Evolutionary conservation across 23 red algal genomes (phyloP), one percentile per base, ranked within the genome.

Genomic region (Gracilaria domingensis): DNA sequence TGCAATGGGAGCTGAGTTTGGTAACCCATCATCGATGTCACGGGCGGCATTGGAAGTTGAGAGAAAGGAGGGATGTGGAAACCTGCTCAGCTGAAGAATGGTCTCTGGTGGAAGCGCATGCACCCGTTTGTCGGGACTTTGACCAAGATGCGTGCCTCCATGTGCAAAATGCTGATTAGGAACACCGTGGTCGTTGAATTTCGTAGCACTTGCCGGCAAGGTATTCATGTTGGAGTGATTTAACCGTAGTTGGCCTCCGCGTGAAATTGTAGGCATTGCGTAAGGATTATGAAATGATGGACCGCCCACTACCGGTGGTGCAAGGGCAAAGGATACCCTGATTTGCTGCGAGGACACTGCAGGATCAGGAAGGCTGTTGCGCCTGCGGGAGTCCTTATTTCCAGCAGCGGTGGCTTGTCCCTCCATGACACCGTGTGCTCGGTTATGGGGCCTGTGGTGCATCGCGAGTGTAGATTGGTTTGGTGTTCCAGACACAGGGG

Each of bases 21-120:
- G 50, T 77, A 77, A 7, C 39, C 72, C 39, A 50, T 77, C 72
- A 77, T 77, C 72, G 72, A 17, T 14, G 42, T 30, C 72, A 77
- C 50, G 4, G 38, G 42, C 40, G 45, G 20, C 0, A 77, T 2
- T 28, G 72, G 40, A 17, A 77, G 40, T n/a, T n/a, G n/a, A n/a
- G n/a, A n/a, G 50, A 28, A 77, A 18, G 72, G n/a, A n/a, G 20
- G 72, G 39, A 77, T 50, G 70, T 47, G 35, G 72, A 34, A 77
- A 24, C 20, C 39, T 77, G n/a, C 28, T 50, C 16, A 77, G 16
- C 20, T 77, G 72, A 1, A 50, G 0, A 25, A 77, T 28, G 4
- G 72, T 17, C 20, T 77, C 23, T 51, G 40, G 39, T n/a, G 72
- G 21, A 50, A 77, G 39, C 9, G 40, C 38, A 42, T 77, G 72